These are phyloP conservation scores for Alternaria alternata DNA, from an alignment of 2,329 filamentous ascomycete species.

Conservation along the genomic window DNA sequence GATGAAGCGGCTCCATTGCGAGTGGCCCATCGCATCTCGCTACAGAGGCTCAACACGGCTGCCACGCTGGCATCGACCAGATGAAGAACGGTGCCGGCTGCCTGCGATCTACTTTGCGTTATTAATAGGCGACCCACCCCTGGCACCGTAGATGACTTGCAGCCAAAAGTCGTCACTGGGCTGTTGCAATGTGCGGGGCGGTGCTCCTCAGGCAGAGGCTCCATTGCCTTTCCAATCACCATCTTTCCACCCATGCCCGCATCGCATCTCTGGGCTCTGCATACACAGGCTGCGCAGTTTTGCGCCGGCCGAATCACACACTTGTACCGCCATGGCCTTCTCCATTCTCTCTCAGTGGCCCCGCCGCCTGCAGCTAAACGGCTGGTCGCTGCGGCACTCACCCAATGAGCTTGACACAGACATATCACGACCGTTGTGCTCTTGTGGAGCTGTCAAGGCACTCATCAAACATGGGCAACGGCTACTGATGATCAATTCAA, in stretches of 20 bases:
- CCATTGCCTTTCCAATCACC: neutral
- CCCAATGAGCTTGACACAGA: conserved; percentile 6
- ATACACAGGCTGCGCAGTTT: neutral
- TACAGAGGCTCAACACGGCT: conserved; percentile 33
- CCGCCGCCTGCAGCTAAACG: conserved; percentile 13
- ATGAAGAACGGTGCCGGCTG: conserved; percentile 23
- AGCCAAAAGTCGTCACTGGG: conserved; percentile 14
- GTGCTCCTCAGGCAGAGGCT: neutral
- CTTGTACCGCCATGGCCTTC: neutral
- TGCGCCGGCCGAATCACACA: conserved; percentile 13
- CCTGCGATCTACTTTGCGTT: conserved; percentile 35
- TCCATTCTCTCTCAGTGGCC: conserved; percentile 12
- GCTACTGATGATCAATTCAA: neutral
- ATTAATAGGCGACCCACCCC: conserved; percentile 33
- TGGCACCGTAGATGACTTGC: conserved; percentile 25
- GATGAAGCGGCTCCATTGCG: conserved; percentile 23
- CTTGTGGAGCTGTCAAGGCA: conserved; percentile 2
- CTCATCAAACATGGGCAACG: neutral
- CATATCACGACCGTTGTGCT: conserved; percentile 2
- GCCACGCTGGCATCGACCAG: conserved; percentile 32
- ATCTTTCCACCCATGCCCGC: neutral
- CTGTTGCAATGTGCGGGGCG: conserved; percentile 11
- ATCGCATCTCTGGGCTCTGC: neutral
- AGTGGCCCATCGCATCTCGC: conserved; percentile 41
- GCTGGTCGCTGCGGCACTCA: neutral